phyloP scores from a whole-genome alignment of 257 asterid genomes.

The Jasminum sambac region DNA sequence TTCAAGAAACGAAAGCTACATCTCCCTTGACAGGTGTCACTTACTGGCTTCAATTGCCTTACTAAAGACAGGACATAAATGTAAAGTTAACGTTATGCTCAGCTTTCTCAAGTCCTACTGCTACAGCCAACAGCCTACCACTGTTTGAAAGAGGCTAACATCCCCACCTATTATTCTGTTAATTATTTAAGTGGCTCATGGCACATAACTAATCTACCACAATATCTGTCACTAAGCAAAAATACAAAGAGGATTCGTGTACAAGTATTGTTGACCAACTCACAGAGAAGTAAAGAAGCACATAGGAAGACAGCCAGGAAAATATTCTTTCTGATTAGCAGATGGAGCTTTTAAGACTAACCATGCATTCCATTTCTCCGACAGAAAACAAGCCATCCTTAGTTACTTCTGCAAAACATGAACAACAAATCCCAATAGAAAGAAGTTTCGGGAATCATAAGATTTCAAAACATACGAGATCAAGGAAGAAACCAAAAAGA shows the following conservation, averaged over 20 bases:
- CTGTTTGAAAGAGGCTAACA: neutral
- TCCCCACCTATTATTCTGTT: conserved; percentile 4
- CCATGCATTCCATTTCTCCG: conserved; percentile 99
- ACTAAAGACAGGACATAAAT: neutral
- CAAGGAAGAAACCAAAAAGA: conserved; percentile 1
- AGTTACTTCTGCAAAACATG: conserved; percentile 76
- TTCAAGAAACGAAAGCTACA: neutral
- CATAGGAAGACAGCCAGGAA: conserved; percentile 15
- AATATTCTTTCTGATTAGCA: conserved; percentile 16
- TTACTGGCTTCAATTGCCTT: neutral
- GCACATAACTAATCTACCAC: neutral
- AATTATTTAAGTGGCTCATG: neutral
- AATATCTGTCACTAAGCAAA: neutral
- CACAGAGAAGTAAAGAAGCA: conserved; percentile 5
- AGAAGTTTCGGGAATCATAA: conserved; percentile 14
- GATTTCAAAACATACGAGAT: conserved; percentile 4
- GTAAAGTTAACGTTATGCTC: neutral
- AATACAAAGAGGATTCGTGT: neutral
- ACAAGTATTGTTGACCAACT: conserved; percentile 22
- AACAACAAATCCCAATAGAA: conserved; percentile 25
- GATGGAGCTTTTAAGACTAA: conserved; percentile 32
- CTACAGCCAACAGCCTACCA: conserved; percentile 1
- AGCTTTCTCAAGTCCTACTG: neutral
- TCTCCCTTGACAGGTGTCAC: neutral
- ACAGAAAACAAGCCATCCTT: conserved; percentile 98